Conservation (phyloP, 441 rosid genomes). For the Heliophila coronopifolia region DNA sequence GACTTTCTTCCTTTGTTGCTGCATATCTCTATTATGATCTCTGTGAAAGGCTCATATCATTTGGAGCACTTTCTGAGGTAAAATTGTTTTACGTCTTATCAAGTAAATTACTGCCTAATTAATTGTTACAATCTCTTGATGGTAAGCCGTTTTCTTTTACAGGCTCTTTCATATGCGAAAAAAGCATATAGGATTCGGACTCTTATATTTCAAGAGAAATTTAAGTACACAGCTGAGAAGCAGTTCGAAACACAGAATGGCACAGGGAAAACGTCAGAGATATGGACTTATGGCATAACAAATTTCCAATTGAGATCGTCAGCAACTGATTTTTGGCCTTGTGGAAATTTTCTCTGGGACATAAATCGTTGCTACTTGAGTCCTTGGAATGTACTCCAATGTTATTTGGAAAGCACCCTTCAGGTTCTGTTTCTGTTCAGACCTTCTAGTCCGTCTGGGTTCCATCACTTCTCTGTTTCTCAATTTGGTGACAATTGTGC, state of each 20-base stretch:
- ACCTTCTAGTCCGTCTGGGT: constrained; percentile 10
- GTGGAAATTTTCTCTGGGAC: constrained; percentile 37
- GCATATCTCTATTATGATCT: constrained; percentile 82
- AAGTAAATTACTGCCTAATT: constrained; percentile 7
- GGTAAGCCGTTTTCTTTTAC: constrained; percentile 19
- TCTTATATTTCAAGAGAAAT: constrained; percentile 65
- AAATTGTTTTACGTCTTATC: constrained; percentile 17
- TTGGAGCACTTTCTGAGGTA: constrained; percentile 76
- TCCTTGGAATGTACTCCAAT: constrained; percentile 82
- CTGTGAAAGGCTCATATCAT: constrained; percentile 53
- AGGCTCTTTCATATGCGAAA: constrained; percentile 85
- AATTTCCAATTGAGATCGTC: constrained; percentile 40
- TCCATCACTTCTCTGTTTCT: constrained; percentile 19
- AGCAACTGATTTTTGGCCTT: constrained; percentile 58
- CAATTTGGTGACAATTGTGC: constrained; percentile 19
- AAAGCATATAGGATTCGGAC: constrained; percentile 69
- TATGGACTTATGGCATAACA: constrained; percentile 32
- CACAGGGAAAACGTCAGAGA: constrained; percentile 38
- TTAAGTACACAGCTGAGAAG: constrained; percentile 57
- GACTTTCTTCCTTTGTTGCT: constrained; percentile 49
- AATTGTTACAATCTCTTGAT: constrained; percentile 15
- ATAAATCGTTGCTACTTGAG: constrained; percentile 58
- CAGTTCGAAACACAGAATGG: constrained; percentile 39
- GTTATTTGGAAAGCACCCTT: constrained; percentile 88
- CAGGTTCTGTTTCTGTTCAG: constrained; percentile 51